A percentile compares a stretch with the other conserved stretches of the same genome.
These are phyloP conservation scores for Hypholoma sublateritium DNA, from an alignment of 768 basidiomycete species.

Conservation along the genomic window DNA sequence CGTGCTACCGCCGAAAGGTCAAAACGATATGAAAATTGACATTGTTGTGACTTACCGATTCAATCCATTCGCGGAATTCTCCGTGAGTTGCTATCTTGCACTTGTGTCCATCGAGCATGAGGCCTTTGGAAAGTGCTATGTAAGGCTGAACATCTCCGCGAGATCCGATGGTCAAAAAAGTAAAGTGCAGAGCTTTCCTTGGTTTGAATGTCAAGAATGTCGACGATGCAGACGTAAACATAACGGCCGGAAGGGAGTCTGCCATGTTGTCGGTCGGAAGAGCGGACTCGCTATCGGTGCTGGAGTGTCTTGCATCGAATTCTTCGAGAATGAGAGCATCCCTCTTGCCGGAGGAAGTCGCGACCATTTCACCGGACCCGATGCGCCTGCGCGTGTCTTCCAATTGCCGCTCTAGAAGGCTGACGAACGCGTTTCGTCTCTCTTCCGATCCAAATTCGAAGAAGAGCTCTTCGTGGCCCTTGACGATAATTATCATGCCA, in stretches of 20 bases:
- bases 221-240: slow-evolving; percentile 95
- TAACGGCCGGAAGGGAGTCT: slow-evolving; percentile 81
- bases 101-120: slow-evolving; percentile 86
- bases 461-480: slow-evolving; percentile 97
- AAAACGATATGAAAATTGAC: background rate
- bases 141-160: slow-evolving; percentile 98
- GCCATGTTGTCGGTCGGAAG: slow-evolving; percentile 56
- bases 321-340: slow-evolving; percentile 86
- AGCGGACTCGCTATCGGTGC: slow-evolving; percentile 40
- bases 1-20: slow-evolving; percentile 54
- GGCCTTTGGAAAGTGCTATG: slow-evolving; percentile 90
- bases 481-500: slow-evolving; percentile 87
- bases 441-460: slow-evolving; percentile 88
- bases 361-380: slow-evolving; percentile 39
- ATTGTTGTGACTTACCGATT: slow-evolving; percentile 55
- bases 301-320: slow-evolving; percentile 54
- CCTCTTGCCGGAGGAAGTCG: slow-evolving; percentile 52
- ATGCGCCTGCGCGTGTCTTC: slow-evolving; percentile 63
- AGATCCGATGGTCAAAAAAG: slow-evolving; percentile 94
- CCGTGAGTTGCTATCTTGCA: slow-evolving; percentile 93
- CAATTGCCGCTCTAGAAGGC: slow-evolving; percentile 75
- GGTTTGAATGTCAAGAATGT: slow-evolving; percentile 98
- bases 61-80: slow-evolving; percentile 94
- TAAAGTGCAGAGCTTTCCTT: slow-evolving; percentile 79
- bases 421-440: slow-evolving; percentile 76